phyloP scores from a whole-genome alignment of 2,329 filamentous ascomycete species.

The Cladobotryum protrusum region DNA sequence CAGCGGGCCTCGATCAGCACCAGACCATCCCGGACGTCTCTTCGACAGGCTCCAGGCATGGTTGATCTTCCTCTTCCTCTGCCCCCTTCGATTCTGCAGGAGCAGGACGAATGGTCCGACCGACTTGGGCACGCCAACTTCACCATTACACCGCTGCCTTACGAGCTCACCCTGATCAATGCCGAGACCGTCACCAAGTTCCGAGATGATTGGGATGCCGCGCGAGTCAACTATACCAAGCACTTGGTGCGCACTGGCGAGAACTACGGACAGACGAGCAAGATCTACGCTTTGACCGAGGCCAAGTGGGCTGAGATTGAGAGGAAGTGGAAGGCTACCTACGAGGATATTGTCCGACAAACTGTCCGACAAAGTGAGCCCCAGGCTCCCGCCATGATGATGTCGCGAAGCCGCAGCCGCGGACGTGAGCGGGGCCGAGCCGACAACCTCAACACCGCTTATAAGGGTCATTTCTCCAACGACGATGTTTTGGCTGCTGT shows the following conservation, averaged over 20 bases:
- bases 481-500: constrained; percentile 37
- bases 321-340: constrained; percentile 62
- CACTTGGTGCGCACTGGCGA: constrained; percentile 83
- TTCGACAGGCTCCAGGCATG: constrained; percentile 57
- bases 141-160: constrained; percentile 76
- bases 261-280: constrained; percentile 85
- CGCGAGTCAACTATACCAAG: constrained; percentile 80
- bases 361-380: constrained; percentile 24
- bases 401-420: constrained; percentile 33
- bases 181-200: constrained; percentile 54
- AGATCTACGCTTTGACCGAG: constrained; percentile 78
- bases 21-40: constrained; percentile 71
- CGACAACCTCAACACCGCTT: constrained; percentile 37
- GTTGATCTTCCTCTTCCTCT: constrained; percentile 50
- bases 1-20: constrained; percentile 62
- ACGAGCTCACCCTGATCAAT: constrained; percentile 58
- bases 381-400: constrained; percentile 19
- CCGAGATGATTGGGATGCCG: constrained; percentile 73
- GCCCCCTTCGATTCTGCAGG: constrained; percentile 59
- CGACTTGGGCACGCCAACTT: constrained; percentile 91
- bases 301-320: constrained; percentile 85
- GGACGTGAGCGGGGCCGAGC: constrained; percentile 33
- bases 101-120: constrained; percentile 75
- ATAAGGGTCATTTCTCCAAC: constrained; percentile 24
- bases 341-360: constrained; percentile 57